A percentile compares a stretch with the other conserved stretches of the same genome.
Evolutionary conservation across 2,329 filamentous ascomycete genomes (phyloP).

Genomic region (Pseudogymnoascus sp.): DNA sequence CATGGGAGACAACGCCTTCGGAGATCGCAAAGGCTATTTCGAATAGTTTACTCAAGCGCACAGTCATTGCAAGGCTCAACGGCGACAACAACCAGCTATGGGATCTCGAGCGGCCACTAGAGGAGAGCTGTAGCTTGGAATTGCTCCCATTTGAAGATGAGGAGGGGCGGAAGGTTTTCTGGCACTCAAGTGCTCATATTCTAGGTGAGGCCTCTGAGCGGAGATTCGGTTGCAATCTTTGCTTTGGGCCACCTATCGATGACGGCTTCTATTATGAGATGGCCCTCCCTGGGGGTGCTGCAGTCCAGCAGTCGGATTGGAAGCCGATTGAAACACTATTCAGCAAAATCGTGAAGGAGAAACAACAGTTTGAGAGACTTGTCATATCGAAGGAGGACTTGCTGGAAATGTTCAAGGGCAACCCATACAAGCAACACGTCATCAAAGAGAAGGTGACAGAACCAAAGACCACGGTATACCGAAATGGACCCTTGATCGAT

Average conservation of each 20-base stretch:
- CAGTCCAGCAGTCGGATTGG: conserved; percentile 72
- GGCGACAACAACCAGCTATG: conserved; percentile 66
- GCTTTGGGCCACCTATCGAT: conserved; percentile 86
- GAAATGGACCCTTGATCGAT: conserved; percentile 86
- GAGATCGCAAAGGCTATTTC: conserved; percentile 72
- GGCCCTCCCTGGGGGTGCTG: conserved; percentile 65
- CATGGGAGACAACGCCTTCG: conserved; percentile 86
- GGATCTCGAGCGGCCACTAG: conserved; percentile 87
- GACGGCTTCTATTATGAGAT: conserved; percentile 98
- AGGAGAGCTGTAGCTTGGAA: conserved; percentile 79
- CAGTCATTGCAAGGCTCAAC: conserved; percentile 79
- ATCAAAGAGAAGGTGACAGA: conserved; percentile 89
- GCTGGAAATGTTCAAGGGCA: conserved; percentile 94
- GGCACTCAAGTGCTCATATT: conserved; percentile 93
- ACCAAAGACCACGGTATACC: conserved; percentile 87
- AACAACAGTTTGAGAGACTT: conserved; percentile 88
- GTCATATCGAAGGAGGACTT: conserved; percentile 86
- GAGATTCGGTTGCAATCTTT: conserved; percentile 84
- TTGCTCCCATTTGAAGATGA: conserved; percentile 72
- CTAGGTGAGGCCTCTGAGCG: conserved; percentile 92
- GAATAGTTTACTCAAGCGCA: conserved; percentile 80
- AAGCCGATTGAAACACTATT: conserved; percentile 77
- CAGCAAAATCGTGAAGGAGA: conserved; percentile 85
- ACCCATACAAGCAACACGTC: conserved; percentile 97
- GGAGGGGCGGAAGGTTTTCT: conserved; percentile 85